Conservation (phyloP, 2,329 filamentous ascomycete genomes). For the Emergomyces orientalis region DNA sequence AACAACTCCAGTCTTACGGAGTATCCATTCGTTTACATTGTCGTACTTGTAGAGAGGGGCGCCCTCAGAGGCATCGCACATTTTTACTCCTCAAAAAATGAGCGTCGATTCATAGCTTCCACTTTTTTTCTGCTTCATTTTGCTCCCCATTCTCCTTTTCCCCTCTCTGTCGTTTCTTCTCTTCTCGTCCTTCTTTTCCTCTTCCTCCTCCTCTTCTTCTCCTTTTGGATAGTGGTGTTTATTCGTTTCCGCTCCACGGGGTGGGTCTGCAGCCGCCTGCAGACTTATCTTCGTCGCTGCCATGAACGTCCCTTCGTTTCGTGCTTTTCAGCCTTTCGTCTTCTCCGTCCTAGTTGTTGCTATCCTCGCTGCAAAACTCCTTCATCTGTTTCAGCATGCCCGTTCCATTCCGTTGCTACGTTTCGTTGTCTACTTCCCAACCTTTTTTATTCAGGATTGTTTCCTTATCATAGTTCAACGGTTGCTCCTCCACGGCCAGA, state of each 20-base stretch:
- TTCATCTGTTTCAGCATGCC: conserved; percentile 23
- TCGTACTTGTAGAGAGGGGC: background rate
- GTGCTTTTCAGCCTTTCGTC: conserved; percentile 20
- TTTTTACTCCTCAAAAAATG: background rate
- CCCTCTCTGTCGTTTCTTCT: background rate
- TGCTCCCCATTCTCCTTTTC: background rate
- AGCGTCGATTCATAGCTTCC: background rate
- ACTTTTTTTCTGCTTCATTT: too few relatives aligned
- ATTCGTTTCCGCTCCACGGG: conserved; percentile 6
- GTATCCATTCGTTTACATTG: background rate
- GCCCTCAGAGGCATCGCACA: background rate
- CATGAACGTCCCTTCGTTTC: conserved; percentile 20
- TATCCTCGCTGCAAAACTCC: conserved; percentile 21
- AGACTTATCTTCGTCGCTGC: conserved; percentile 5
- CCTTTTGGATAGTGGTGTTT: too few relatives aligned
- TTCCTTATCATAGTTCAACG: conserved; percentile 19
- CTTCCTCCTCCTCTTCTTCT: too few relatives aligned
- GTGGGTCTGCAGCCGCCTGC: conserved; percentile 9
- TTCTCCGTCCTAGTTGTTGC: conserved; percentile 23
- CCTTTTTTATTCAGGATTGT: conserved; percentile 24
- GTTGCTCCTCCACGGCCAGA: conserved; percentile 19
- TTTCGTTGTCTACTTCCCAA: conserved; percentile 24
- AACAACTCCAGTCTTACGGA: background rate
- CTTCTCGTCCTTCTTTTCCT: background rate
- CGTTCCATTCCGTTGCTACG: conserved; percentile 16